Percentiles rank a stretch among this genome's conserved stretches.
Conservation (phyloP, 352 stramenopile species). For the Phytophthora macrochlamydospora region DNA sequence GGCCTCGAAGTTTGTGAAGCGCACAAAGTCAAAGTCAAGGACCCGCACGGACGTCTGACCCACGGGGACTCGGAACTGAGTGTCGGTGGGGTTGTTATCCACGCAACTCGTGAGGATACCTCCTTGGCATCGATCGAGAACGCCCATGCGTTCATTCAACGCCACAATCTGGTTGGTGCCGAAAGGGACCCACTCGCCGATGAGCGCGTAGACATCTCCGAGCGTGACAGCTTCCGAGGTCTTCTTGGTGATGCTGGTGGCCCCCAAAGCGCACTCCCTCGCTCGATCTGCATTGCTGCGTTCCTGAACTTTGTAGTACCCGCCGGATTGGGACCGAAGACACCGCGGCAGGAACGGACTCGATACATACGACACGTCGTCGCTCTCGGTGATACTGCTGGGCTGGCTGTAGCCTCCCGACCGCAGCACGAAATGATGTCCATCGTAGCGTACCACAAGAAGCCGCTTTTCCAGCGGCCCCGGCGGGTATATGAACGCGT, state of each 20-base stretch:
- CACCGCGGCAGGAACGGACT: slow-evolving; percentile 97
- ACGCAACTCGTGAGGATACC: slow-evolving; percentile 96
- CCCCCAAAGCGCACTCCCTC: slow-evolving; percentile 81
- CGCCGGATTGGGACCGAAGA: slow-evolving; percentile 85
- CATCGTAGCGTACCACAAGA: slow-evolving; percentile 62
- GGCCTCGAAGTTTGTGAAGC: slow-evolving; percentile 98
- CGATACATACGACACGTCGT: slow-evolving; percentile 98
- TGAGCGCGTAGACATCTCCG: slow-evolving; percentile 96
- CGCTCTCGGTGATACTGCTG: slow-evolving; percentile 95
- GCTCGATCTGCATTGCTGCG: slow-evolving; percentile 93
- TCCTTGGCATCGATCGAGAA: slow-evolving; percentile 95
- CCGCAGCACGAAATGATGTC: slow-evolving; percentile 76
- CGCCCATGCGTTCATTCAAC: slow-evolving; percentile 97
- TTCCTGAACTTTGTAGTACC: slow-evolving; percentile 79
- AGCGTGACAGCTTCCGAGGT: slow-evolving; percentile 94
- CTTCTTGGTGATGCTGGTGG: slow-evolving; percentile 89
- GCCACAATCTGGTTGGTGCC: slow-evolving; percentile 98
- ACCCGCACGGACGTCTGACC: slow-evolving; percentile 96
- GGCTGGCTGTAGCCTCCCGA: slow-evolving; percentile 87
- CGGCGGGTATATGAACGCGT: slow-evolving; percentile 67
- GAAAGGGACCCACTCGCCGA: slow-evolving; percentile 98
- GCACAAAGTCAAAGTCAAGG: slow-evolving; percentile 97
- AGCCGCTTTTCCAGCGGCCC: slow-evolving; percentile 48
- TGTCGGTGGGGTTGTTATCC: slow-evolving; percentile 83
- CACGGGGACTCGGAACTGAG: slow-evolving; percentile 86